Percentiles rank a stretch among this genome's conserved stretches.
phyloP scores from a whole-genome alignment of 2,329 filamentous ascomycete species.

The Aspergillus sp. region DNA sequence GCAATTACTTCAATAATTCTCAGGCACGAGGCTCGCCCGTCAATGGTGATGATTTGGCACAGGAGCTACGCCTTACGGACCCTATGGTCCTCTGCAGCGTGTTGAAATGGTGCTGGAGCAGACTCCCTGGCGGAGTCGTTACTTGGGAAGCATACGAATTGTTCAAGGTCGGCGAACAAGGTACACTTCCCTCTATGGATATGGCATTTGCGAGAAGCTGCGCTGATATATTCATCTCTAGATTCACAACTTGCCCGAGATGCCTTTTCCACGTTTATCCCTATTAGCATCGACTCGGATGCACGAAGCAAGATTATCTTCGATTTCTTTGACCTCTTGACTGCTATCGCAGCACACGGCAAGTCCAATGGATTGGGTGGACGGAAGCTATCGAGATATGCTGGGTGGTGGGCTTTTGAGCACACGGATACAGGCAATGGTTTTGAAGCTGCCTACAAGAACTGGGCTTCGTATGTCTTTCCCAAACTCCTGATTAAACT shows the following conservation, averaged over 20 bases:
- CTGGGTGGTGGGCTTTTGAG: slow-evolving; percentile 98
- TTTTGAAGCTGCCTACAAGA: slow-evolving; percentile 89
- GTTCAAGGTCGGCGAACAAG: slow-evolving; percentile 89
- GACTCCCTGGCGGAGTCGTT: slow-evolving; percentile 82
- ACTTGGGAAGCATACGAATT: slow-evolving; percentile 96
- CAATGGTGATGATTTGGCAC: slow-evolving; percentile 63
- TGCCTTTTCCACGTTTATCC: slow-evolving; percentile 94
- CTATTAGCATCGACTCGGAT: slow-evolving; percentile 81
- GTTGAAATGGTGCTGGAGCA: slow-evolving; percentile 97
- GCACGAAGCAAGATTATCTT: slow-evolving; percentile 84
- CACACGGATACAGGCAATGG: slow-evolving; percentile 79
- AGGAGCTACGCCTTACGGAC: slow-evolving; percentile 87
- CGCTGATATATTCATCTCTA: slow-evolving; percentile 33
- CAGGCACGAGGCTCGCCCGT: slow-evolving; percentile 52
- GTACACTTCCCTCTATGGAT: slow-evolving; percentile 41
- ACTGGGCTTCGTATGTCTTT: slow-evolving; percentile 65
- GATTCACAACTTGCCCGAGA: slow-evolving; percentile 88
- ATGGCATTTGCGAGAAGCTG: too few species aligned
- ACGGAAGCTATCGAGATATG: slow-evolving; percentile 87
- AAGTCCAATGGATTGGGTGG: slow-evolving; percentile 91
- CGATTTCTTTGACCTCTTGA: slow-evolving; percentile 90
- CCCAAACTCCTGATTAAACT: background rate
- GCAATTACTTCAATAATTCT: slow-evolving; percentile 77
- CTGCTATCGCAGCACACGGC: slow-evolving; percentile 83
- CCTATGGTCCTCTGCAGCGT: slow-evolving; percentile 93